phyloP scores from a whole-genome alignment of 1,139 yeast species.

The Lodderomyces parapsilosis region DNA sequence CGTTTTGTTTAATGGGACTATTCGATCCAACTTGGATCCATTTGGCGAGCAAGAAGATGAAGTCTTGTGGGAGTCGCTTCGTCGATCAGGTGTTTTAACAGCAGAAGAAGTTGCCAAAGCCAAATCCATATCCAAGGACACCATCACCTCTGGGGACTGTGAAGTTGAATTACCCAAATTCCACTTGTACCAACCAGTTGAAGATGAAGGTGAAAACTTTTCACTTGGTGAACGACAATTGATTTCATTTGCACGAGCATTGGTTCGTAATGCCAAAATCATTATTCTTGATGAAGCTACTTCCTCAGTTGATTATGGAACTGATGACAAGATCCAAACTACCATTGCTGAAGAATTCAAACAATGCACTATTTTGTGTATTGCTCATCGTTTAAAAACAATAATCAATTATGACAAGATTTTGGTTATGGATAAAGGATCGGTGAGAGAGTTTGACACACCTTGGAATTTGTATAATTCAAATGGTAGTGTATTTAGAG shows the following conservation, averaged over 20 bases:
- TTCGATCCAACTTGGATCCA: conserved; percentile 44
- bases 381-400: conserved; percentile 56
- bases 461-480: conserved; percentile 41
- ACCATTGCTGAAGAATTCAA: conserved; percentile 46
- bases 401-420: conserved; percentile 52
- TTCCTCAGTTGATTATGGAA: conserved; percentile 55
- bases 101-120: conserved; percentile 23
- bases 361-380: conserved; percentile 51
- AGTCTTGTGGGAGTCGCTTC: conserved; percentile 43
- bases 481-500: conserved; percentile 36
- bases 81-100: conserved; percentile 44
- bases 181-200: conserved; percentile 51
- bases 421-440: conserved; percentile 54
- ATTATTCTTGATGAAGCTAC: conserved; percentile 58
- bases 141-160: neutral
- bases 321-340: conserved; percentile 50
- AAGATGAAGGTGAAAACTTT: conserved; percentile 54
- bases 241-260: conserved; percentile 52
- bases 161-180: conserved; percentile 41
- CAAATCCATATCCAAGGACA: conserved; percentile 15
- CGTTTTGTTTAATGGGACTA: conserved; percentile 39
- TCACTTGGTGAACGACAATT: conserved; percentile 57
- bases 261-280: conserved; percentile 49
- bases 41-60: conserved; percentile 38
- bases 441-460: conserved; percentile 46